phyloP scores from a whole-genome alignment of 345 rosid species.

The Salix exigua region DNA sequence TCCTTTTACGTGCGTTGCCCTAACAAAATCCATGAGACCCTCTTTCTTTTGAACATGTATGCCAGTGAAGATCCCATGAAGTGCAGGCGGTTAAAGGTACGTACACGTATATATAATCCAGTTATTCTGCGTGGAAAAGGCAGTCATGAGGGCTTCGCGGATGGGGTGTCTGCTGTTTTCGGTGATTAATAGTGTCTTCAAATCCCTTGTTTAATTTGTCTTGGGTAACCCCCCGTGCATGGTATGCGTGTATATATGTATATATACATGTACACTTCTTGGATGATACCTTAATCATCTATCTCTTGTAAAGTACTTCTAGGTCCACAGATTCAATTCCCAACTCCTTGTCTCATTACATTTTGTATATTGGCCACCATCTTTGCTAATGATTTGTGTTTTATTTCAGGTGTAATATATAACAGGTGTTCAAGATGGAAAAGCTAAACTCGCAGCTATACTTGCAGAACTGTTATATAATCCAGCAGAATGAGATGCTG shows the following conservation, averaged over 20 bases:
- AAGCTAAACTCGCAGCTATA: conserved; percentile 39
- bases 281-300: not conserved
- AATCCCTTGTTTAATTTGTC: not conserved
- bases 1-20: conserved; percentile 21
- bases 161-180: conserved; percentile 10
- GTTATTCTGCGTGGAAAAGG: conserved; percentile 16
- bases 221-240: not conserved
- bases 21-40: conserved; percentile 11
- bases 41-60: not conserved
- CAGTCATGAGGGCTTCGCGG: conserved; percentile 30
- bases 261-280: not conserved
- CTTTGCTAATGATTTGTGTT: not conserved
- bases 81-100: conserved; percentile 25
- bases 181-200: not conserved
- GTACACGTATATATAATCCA: not conserved
- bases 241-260: not conserved
- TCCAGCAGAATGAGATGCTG: conserved; percentile 45
- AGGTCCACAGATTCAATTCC: not conserved
- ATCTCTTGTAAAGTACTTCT: not conserved
- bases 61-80: not conserved
- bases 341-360: not conserved
- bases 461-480: conserved; percentile 43
- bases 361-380: not conserved
- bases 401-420: conserved; percentile 11
- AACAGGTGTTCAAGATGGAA: conserved; percentile 30